Conservation (phyloP, 805 yeast genomes). For the Ogataea thermomethanolica region DNA sequence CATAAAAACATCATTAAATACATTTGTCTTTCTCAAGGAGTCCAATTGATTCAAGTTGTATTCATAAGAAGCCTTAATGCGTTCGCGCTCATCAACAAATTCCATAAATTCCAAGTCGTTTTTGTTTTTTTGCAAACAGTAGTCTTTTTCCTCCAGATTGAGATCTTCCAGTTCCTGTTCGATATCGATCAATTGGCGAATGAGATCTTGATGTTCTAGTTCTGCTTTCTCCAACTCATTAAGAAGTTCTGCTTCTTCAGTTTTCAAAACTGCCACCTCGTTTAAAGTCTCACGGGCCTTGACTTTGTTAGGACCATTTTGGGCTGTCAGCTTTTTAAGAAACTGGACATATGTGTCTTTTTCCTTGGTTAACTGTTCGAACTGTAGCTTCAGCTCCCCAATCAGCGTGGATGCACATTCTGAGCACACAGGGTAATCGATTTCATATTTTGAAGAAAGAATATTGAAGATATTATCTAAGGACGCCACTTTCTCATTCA, state of each 20-base stretch:
- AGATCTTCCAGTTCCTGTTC: constrained; percentile 38
- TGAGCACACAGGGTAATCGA: constrained; percentile 83
- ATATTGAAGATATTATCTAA: constrained; percentile 67
- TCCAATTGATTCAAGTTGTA: constrained; percentile 64
- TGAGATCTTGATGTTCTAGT: constrained; percentile 40
- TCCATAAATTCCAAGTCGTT: constrained; percentile 50
- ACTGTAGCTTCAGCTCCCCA: constrained; percentile 61
- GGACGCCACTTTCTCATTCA: constrained; percentile 39
- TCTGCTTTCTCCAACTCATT: constrained; percentile 43
- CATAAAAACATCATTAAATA: constrained; percentile 76
- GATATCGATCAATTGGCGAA: constrained; percentile 44
- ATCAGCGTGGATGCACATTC: constrained; percentile 75
- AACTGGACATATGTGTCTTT: constrained; percentile 76
- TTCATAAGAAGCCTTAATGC: constrained; percentile 60
- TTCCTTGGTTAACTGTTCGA: constrained; percentile 71
- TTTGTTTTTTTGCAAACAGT: constrained; percentile 50
- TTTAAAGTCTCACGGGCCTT: constrained; percentile 44
- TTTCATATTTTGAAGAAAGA: constrained; percentile 70
- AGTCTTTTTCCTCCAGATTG: constrained; percentile 42
- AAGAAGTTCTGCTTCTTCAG: constrained; percentile 36
- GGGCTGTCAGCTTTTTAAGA: constrained; percentile 61
- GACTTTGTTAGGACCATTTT: constrained; percentile 40
- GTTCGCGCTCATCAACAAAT: constrained; percentile 53
- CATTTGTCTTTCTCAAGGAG: constrained; percentile 68
- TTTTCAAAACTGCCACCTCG: constrained; percentile 45